phyloP scores from a whole-genome alignment of 139 green algal genomes.

The Coccomyxa sp. region DNA sequence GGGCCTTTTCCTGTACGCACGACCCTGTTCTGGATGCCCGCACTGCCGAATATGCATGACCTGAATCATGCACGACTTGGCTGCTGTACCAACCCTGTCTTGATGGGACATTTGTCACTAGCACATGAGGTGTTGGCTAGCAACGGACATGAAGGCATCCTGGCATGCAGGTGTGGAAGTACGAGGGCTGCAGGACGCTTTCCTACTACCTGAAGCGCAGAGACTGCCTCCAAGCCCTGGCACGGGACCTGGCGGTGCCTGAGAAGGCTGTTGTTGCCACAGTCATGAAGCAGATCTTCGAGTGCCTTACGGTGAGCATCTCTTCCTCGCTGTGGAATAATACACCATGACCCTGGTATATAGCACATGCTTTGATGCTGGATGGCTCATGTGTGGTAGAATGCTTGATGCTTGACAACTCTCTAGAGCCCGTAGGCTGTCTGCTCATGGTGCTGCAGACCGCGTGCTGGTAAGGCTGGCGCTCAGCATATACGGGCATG shows the following conservation, averaged over 20 bases:
- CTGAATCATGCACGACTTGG: not conserved
- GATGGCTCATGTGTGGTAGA: too few species aligned
- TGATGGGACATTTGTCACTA: not conserved
- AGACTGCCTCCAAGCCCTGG: slow-evolving; percentile 60
- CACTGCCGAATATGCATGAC: not conserved
- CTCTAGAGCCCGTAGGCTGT: too few species aligned
- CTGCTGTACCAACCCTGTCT: not conserved
- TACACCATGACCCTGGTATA: too few species aligned
- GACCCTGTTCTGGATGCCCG: not conserved
- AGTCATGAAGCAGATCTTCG: slow-evolving; percentile 74
- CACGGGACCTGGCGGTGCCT: slow-evolving; percentile 53
- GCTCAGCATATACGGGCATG: too few species aligned
- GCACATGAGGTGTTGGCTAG: not conserved
- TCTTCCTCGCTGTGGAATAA: too few species aligned
- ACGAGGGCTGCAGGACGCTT: slow-evolving; percentile 73
- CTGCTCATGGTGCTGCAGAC: too few species aligned
- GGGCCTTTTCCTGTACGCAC: not conserved
- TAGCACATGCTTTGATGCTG: too few species aligned
- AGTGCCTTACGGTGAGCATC: slow-evolving; percentile 52
- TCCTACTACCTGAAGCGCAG: slow-evolving; percentile 62
- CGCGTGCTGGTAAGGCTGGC: too few species aligned
- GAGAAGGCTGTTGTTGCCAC: slow-evolving; percentile 56
- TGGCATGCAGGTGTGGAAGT: slow-evolving; percentile 68
- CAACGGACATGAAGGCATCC: not conserved
- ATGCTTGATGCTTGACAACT: too few species aligned